Evolutionary conservation across 164 flowering plant species (phyloP), one percentile per base, ranked within the genome.

Genomic region (Tinospora cordifolia): DNA sequence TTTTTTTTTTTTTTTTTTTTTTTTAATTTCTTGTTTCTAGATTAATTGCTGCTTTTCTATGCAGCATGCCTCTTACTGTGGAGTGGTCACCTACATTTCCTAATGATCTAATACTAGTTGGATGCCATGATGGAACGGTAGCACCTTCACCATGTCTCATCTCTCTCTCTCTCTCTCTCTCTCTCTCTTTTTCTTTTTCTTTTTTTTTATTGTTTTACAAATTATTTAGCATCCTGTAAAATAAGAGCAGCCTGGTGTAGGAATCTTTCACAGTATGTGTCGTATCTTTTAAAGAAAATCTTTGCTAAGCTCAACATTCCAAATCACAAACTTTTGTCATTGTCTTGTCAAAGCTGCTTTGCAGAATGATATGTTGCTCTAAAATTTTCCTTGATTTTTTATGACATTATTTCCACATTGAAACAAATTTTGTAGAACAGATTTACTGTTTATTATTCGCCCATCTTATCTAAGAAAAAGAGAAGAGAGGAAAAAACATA

Each of bases 41-140:
- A 51, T 65, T 69, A 69, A 62, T 10, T 19, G 4, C 6, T 49
- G 11, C 17, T 77, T 78, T 49, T 81, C 71, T 66, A 15, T 62
- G 44, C 91, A 95, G 99, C 83, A 88, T 92, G 69, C 98, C 99
- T 77, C 79, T 95, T 36, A 87, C 93, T 65, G 69, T 91, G 84
- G 99, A 95, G 83, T 95, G 99, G 99, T 91, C 99, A 62, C 68
- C 85, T 51, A 78, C 87, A 68, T 68, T 75, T 14, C 90, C 91
- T 12, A 85, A 90, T 77, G 88, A 90, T 81, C 76, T 84, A 59
- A 77, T 95, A 72, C 81, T 92, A 62, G 97, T 86, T 62, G 99
- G 99, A 40, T 91, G 97, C 81, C 97, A 92, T 81, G 99, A 95
- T 85, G 99, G 99, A 83, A 83, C 85, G 79, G 99, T 92, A 87